Evolutionary conservation across 2,329 filamentous ascomycete species (phyloP), one percentile per base, ranked within the genome.

Genomic region (Escovopsis sp.): DNA sequence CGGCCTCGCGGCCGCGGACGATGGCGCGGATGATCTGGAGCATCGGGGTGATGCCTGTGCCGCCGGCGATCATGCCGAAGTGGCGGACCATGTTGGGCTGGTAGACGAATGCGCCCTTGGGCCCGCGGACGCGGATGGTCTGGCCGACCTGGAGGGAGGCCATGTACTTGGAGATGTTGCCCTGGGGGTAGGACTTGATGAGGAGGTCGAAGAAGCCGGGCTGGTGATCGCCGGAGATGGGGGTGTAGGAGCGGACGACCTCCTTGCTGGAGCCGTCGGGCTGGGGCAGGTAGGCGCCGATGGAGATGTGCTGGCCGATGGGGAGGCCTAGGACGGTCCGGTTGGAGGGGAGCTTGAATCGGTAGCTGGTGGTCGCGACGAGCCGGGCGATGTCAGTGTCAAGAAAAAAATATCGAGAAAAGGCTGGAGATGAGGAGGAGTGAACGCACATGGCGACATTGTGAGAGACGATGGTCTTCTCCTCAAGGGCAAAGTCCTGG

Each of bases 11-110:
- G 55, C 85, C 85, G 52, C 85, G 78, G 54, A 88, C 76, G 53
- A 96, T 87, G 45, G 89, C 91, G 55, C 87, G 83, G 60, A 94
- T 79, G 54, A 98, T 79, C 70, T 98, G 91, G 48, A 96, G 75
- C 91, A 98, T 98, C 46, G 91, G 91, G 9, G 91, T 96, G 62
- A 98, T 96, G 53, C 91, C 91, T 30, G 91, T 96, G 50, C 91
- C 91, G 51, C 91, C 91, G 49, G 91, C 87, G 58, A 98, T 85
- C 91, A 98, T 98, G 58, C 88, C 91, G 52, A 98, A 94, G 65
- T 84, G 84, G 50, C 84, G 81, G 53, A 89, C 85, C 84, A 98
- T 89, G 72, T 95, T 95, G 53, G 89, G 87, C 14, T 81, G 85
- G 69, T 98, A 98, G 48, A 94, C 84, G 73, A 98, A 95, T 53